phyloP scores from a whole-genome alignment of 768 basidiomycete genomes.

The Cystobasidium ongulense region DNA sequence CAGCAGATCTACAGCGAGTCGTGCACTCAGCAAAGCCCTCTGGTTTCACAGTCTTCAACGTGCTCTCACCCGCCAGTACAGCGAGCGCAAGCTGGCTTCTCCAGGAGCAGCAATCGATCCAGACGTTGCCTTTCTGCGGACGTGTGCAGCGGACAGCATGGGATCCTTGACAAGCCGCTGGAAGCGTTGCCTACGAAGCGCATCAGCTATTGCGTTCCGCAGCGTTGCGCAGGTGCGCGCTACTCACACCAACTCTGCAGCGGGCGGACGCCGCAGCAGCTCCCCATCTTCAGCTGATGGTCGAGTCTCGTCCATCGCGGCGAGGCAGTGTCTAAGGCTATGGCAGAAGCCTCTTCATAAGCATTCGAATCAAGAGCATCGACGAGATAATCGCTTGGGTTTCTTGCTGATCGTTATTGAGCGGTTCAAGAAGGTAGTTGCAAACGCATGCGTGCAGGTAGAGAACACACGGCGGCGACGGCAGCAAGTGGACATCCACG shows the following conservation, averaged over 20 bases:
- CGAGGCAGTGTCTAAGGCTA: not conserved
- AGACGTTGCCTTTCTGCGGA: not conserved
- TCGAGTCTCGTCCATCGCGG: not conserved
- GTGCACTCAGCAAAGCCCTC: not conserved
- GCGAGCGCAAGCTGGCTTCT: constrained; percentile 30
- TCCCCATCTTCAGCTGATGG: not conserved
- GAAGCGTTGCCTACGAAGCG: not conserved
- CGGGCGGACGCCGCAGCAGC: not conserved
- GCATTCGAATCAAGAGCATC: not conserved
- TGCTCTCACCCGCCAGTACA: constrained; percentile 37
- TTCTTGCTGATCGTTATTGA: not conserved
- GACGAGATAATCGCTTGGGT: not conserved
- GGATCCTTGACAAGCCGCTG: constrained; percentile 6
- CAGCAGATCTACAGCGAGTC: constrained; percentile 33
- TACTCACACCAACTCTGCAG: not conserved
- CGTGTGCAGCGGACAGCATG: not conserved
- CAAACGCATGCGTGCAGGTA: not conserved
- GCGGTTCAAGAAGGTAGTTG: not conserved
- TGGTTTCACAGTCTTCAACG: too few species aligned
- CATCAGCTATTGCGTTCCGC: not conserved
- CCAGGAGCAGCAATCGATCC: not conserved
- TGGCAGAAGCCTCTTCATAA: not conserved
- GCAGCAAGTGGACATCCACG: too few species aligned
- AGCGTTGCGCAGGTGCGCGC: not conserved
- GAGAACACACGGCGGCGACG: too few species aligned